Evolutionary conservation across 2,329 filamentous ascomycete species (phyloP).

Genomic region (Apiospora rasikravindrae): DNA sequence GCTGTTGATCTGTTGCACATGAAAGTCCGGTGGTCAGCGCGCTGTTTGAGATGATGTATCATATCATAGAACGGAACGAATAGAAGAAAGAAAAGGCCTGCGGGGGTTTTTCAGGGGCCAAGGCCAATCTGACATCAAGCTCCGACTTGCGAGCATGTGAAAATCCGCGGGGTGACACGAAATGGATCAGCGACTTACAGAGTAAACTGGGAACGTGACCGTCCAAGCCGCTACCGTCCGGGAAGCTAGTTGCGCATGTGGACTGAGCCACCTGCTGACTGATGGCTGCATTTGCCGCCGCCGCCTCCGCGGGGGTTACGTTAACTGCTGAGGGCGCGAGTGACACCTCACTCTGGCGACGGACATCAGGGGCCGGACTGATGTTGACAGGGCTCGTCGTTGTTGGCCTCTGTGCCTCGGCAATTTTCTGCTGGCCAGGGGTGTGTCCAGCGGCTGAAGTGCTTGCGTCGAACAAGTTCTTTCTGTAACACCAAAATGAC

Average conservation of each 20-base stretch:
- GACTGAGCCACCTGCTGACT: constrained; percentile 21
- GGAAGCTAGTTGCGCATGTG: constrained; percentile 20
- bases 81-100: neutral
- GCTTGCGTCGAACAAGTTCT: constrained; percentile 38
- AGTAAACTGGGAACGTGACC: constrained; percentile 54
- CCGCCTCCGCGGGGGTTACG: constrained; percentile 33
- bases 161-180: constrained; percentile 27
- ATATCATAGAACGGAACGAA: neutral
- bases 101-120: neutral
- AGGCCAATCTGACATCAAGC: neutral
- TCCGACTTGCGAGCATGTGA: constrained; percentile 32
- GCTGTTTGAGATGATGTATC: neutral
- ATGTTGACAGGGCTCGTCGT: constrained; percentile 42
- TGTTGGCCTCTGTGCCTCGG: constrained; percentile 50
- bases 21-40: constrained; percentile 33
- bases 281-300: constrained; percentile 30
- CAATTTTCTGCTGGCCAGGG: constrained; percentile 35
- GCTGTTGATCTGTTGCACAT: constrained; percentile 39
- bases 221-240: constrained; percentile 39
- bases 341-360: constrained; percentile 32
- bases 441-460: constrained; percentile 30
- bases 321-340: constrained; percentile 30
- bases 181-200: constrained; percentile 46
- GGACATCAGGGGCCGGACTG: constrained; percentile 35
- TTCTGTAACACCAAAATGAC: constrained; percentile 33